These are phyloP conservation scores for Leccinum broughii DNA, from an alignment of 768 basidiomycete genomes.

Conservation along the genomic window DNA sequence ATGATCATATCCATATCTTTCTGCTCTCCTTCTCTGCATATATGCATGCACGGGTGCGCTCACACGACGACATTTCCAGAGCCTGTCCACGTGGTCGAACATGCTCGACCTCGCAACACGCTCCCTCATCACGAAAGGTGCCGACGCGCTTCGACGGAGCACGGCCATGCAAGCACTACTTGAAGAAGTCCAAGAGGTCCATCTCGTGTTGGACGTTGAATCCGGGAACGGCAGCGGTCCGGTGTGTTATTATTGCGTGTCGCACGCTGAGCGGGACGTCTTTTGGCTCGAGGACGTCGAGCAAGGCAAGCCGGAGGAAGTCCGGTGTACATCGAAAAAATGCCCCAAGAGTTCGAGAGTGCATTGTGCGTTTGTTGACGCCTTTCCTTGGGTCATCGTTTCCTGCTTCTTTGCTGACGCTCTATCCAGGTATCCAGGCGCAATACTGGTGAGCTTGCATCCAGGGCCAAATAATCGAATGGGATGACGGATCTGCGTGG, in stretches of 20 bases:
- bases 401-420: not conserved
- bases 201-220: conserved; percentile 21
- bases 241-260: conserved; percentile 29
- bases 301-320: conserved; percentile 16
- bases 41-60: not conserved
- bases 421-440: conserved; percentile 25
- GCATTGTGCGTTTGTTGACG: conserved; percentile 26
- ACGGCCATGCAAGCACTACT: conserved; percentile 4
- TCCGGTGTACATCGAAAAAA: conserved; percentile 25
- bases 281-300: conserved; percentile 31
- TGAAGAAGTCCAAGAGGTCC: conserved; percentile 14
- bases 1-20: not conserved
- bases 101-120: conserved; percentile 5
- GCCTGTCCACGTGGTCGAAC: conserved; percentile 15
- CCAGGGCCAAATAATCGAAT: not conserved
- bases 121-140: conserved; percentile 15
- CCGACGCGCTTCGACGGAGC: conserved; percentile 8
- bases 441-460: conserved; percentile 29
- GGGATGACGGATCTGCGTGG: not conserved
- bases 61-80: conserved; percentile 3
- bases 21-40: not conserved
- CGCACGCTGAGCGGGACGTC: conserved; percentile 27
- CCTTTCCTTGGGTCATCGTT: not conserved
- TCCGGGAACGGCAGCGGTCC: not conserved
- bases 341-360: conserved; percentile 17